Evolutionary conservation across 2,329 filamentous ascomycete genomes (phyloP), one percentile per base, ranked within the genome.

Genomic region (Aureobasidium musti): DNA sequence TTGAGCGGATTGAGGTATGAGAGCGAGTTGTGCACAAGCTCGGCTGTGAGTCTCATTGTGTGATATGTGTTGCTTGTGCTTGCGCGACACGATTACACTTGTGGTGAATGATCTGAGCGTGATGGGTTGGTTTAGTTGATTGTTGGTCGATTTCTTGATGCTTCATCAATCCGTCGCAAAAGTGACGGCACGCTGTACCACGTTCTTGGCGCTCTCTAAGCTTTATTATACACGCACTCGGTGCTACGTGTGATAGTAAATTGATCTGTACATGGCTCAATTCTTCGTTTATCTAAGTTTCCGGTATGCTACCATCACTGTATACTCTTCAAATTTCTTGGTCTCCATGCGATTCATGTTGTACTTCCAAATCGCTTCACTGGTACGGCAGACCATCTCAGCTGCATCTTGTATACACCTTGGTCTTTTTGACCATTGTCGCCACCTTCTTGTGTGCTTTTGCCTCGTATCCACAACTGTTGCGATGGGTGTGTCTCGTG

Each of bases 1-100:
- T 95, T 96, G 80, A 99, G 87, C 78, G 94, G 93, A 82, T 98
- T 99, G 81, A 98, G 90, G 85, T 97, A 99, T 79, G 94, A 97
- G 73, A 97, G 90, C 77, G 95, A 97, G 80, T 87, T 89, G 80
- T 92, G 87, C 82, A 99, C 96, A 76, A 98, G 88, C 80, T 98
- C 95, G 73, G 91, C 89, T 70, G 94, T 97, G 82, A 99, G 88
- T 85, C 94, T 89, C 95, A 99, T 98, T 56, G 70, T 82, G 77
- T 74, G 11, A 19, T 33, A 19, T 49, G 43, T 49, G 43, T 5
- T n/a, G 41, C 17, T 11, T 19, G 28, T 60, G 4, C 8, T 17
- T 28, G 3, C 7, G 37, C 41, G 56, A 60, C 26, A 39, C 56
- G 39, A 45, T 33, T 13, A 39, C 11, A 47, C 11, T 14, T 6